Conservation (phyloP, 83 land plant species). For the Larix sibirica region DNA sequence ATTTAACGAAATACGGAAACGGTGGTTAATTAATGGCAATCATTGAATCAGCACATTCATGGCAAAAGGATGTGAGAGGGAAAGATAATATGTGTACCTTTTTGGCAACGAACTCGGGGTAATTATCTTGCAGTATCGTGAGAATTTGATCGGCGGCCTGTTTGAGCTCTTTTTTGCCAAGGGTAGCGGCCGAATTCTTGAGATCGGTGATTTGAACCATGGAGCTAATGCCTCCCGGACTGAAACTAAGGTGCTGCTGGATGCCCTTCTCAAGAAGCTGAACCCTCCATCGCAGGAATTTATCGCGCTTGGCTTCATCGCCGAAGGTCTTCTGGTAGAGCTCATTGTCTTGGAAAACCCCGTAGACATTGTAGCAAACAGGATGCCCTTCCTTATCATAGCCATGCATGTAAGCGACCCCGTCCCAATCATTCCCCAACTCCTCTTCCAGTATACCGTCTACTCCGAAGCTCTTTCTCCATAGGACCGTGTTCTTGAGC, state of each 20-base stretch:
- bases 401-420: slow-evolving; percentile 36
- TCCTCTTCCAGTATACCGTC: slow-evolving; percentile 41
- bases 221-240: slow-evolving; percentile 24
- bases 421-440: slow-evolving; percentile 56
- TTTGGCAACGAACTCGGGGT: slow-evolving; percentile 55
- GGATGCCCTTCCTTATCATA: slow-evolving; percentile 31
- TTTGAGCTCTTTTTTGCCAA: slow-evolving; percentile 26
- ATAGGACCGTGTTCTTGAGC: slow-evolving; percentile 44
- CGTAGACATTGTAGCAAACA: slow-evolving; percentile 29
- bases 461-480: slow-evolving; percentile 46
- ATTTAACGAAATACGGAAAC: not conserved
- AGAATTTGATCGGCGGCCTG: slow-evolving; percentile 21
- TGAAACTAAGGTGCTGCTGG: slow-evolving; percentile 32
- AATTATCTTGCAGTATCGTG: slow-evolving; percentile 42
- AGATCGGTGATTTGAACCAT: slow-evolving; percentile 49
- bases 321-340: slow-evolving; percentile 27
- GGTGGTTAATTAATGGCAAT: not conserved
- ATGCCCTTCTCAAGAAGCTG: slow-evolving; percentile 40
- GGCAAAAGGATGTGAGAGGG: not conserved
- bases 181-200: slow-evolving; percentile 23
- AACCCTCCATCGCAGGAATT: slow-evolving; percentile 42
- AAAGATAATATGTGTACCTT: slow-evolving; percentile 12
- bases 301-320: slow-evolving; percentile 35
- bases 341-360: slow-evolving; percentile 28
- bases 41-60: not conserved